Evolutionary conservation across 805 yeast species (phyloP).

Genomic region (Saccharomycopsis fodiens): DNA sequence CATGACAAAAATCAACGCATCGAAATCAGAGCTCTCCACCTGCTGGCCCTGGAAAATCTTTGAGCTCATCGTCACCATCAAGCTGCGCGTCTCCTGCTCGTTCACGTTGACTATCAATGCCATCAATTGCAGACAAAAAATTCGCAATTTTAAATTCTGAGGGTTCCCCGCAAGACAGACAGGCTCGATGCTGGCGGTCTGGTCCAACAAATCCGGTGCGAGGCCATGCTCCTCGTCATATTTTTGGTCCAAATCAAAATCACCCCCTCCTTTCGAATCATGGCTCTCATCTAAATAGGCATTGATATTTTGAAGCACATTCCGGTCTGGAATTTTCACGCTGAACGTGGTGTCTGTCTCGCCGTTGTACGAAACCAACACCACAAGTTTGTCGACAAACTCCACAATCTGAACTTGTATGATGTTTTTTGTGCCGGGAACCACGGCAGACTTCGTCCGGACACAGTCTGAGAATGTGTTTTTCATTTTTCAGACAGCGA

Average conservation of each 20-base stretch:
- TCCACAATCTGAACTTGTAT: constrained; percentile 24
- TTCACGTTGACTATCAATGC: constrained; percentile 15
- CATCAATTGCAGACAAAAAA: constrained; percentile 40
- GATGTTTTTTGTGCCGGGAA: not conserved
- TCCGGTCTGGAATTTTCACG: constrained; percentile 22
- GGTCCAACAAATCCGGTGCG: constrained; percentile 24
- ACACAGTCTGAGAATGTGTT: not conserved
- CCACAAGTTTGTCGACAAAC: constrained; percentile 31
- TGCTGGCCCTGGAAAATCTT: constrained; percentile 31
- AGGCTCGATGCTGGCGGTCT: constrained; percentile 35
- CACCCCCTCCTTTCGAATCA: not conserved
- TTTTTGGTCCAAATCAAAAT: constrained; percentile 16
- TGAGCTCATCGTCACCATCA: constrained; percentile 39
- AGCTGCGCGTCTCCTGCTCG: constrained; percentile 19
- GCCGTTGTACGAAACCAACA: constrained; percentile 36
- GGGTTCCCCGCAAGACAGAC: constrained; percentile 40
- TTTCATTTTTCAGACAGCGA: too few relatives aligned
- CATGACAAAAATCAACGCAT: constrained; percentile 37
- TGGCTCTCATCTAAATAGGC: constrained; percentile 7
- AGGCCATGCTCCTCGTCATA: constrained; percentile 21
- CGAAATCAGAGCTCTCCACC: constrained; percentile 35
- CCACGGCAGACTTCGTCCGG: not conserved
- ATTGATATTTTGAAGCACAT: constrained; percentile 17
- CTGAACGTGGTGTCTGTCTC: constrained; percentile 45
- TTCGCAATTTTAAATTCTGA: constrained; percentile 38